Percentiles rank a stretch among this genome's conserved stretches.
These are phyloP conservation scores for Yamadazyma atmosphaerica DNA, from an alignment of 1,139 yeast species.

Conservation along the genomic window DNA sequence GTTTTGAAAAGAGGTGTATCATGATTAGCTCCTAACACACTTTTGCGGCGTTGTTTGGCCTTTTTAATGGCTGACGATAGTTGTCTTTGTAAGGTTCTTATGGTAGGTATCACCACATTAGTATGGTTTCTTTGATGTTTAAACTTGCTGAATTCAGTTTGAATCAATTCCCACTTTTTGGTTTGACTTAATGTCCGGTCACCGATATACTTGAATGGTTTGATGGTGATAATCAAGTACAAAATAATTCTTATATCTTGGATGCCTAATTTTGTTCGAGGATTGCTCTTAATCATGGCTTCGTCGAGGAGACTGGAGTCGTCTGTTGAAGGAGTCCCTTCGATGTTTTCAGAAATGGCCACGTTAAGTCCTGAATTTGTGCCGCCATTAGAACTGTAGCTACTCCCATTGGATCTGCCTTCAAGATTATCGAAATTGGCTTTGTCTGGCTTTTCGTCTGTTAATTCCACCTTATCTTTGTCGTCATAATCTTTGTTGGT, in stretches of 20 bases:
- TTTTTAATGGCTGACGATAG: slow-evolving; percentile 35
- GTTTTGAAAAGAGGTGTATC: slow-evolving; percentile 18
- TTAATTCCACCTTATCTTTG: not conserved
- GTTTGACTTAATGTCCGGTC: slow-evolving; percentile 34
- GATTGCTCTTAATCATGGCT: slow-evolving; percentile 5
- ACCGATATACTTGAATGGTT: slow-evolving; percentile 41
- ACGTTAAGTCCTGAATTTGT: not conserved
- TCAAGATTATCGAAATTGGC: not conserved
- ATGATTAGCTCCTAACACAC: slow-evolving; percentile 5
- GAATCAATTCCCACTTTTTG: slow-evolving; percentile 38
- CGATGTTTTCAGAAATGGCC: slow-evolving; percentile 3
- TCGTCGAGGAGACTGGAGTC: slow-evolving; percentile 2
- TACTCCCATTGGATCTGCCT: not conserved
- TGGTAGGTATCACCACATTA: slow-evolving; percentile 30
- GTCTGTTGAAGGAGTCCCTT: slow-evolving; percentile 2
- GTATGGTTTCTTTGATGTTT: slow-evolving; percentile 14
- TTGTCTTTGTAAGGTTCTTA: slow-evolving; percentile 39
- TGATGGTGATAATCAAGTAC: slow-evolving; percentile 29
- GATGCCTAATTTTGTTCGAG: slow-evolving; percentile 28
- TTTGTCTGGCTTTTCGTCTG: not conserved
- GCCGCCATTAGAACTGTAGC: not conserved
- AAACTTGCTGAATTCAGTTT: slow-evolving; percentile 23
- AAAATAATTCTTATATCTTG: slow-evolving; percentile 32
- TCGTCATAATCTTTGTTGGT: not conserved
- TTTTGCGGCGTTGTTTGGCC: slow-evolving; percentile 19